Evolutionary conservation across 805 yeast species (phyloP).

Genomic region (Kluyveromyces siamensis): DNA sequence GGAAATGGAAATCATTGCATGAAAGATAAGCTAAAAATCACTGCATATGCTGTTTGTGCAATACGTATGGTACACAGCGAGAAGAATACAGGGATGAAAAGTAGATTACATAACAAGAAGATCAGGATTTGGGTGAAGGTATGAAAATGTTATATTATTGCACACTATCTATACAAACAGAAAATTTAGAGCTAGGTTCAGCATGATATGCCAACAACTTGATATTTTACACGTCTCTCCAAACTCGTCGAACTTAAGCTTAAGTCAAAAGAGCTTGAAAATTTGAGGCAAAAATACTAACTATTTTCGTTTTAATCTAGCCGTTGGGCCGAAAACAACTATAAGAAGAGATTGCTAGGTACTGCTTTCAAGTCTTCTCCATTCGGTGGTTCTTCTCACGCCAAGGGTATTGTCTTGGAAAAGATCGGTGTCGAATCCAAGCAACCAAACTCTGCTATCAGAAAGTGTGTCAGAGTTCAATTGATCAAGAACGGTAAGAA

Average conservation of each 20-base stretch:
- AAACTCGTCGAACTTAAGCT: not conserved
- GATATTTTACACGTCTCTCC: not conserved
- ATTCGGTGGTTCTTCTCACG: slow-evolving; percentile 99
- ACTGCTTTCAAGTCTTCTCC: slow-evolving; percentile 99
- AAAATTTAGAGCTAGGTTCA: not conserved
- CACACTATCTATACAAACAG: no score
- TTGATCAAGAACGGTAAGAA: slow-evolving; percentile 99
- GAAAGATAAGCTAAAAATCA: not conserved
- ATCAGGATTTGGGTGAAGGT: not conserved
- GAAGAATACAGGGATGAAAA: not conserved
- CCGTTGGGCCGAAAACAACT: slow-evolving; percentile 99
- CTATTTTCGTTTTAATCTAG: slow-evolving; percentile 24
- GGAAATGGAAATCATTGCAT: not conserved
- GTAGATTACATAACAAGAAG: not conserved
- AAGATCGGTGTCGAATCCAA: slow-evolving; percentile 99
- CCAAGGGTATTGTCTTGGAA: slow-evolving; percentile 99
- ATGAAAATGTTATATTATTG: no score
- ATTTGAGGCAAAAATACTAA: not conserved
- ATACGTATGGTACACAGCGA: not conserved
- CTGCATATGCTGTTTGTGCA: not conserved
- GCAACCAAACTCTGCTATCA: slow-evolving; percentile 99
- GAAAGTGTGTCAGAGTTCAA: slow-evolving; percentile 99
- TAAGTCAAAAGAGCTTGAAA: no score
- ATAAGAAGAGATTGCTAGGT: slow-evolving; percentile 98
- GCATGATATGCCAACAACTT: not conserved